Evolutionary conservation across 176 grass and related monocot genomes (phyloP), one percentile per base, ranked within the genome.

Genomic region (Puya raimondii): DNA sequence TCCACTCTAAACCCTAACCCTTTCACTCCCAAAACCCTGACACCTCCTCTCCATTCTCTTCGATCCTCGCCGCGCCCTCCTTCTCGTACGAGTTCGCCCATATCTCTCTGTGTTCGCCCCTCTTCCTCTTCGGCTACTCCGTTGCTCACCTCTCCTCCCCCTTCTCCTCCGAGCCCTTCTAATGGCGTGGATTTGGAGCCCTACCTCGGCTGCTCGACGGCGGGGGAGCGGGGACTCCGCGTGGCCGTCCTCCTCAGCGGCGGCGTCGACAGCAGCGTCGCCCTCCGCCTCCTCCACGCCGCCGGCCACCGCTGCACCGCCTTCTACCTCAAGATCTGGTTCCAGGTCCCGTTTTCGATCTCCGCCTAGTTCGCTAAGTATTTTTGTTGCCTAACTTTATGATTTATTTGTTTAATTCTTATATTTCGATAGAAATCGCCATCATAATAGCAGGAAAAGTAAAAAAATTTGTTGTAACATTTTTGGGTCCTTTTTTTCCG

Each of bases 291-390:
- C 71, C 89, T 99, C 81, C 94, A 99, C 63, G 87, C 89, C 23
- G 84, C 94, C 2, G 94, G 89, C 16, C 89, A 99, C 50, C 26
- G 73, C 15, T 93, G 89, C 56, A 99, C 89, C 10, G 89, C 94
- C 4, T 99, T 93, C 87, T 99, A 99, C 75, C 94, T 99, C 17
- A 93, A 99, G 66, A 99, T 99, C 64, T 99, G 87, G 94, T 99
- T 99, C 72, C 94, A 99, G 80, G 94, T 93, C 47, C 50, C 13
- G 0, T 59, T 59, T 59, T 59, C 12, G 6, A 18, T 59, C 20
- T 59, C 54, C 20, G 54, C 16, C 20, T 1, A 15, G 16, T 20
- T 59, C 9, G 16, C 13, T 23, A 63, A 21, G 3, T 1, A 1
- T 13, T 73, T 63, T 25, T 16, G 52, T 70, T 53, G 21, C 68